Percentiles rank a stretch among this genome's conserved stretches.
These are phyloP conservation scores for Pochonia chlamydosporia DNA, from an alignment of 2,329 filamentous ascomycete genomes.

Conservation along the genomic window DNA sequence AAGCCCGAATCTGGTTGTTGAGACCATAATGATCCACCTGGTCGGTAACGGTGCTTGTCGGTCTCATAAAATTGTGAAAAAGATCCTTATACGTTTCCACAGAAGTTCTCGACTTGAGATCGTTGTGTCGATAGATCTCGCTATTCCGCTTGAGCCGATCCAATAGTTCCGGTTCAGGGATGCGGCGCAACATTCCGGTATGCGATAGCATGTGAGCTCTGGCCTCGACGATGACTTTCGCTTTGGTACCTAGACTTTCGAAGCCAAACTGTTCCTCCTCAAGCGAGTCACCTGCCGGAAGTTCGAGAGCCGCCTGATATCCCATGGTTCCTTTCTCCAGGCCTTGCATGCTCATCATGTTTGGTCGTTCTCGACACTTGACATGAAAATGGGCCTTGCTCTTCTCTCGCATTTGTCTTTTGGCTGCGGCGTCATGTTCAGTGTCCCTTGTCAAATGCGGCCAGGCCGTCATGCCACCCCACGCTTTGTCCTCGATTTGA, in stretches of 20 bases:
- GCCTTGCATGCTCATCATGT: slow-evolving; percentile 68
- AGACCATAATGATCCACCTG: slow-evolving; percentile 56
- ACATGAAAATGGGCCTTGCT: slow-evolving; percentile 53
- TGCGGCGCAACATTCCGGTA: slow-evolving; percentile 46
- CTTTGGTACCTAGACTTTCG: slow-evolving; percentile 48
- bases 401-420: slow-evolving; percentile 36
- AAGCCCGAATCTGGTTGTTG: slow-evolving; percentile 62
- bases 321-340: slow-evolving; percentile 66
- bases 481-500: slow-evolving; percentile 57
- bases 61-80: slow-evolving; percentile 54
- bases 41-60: slow-evolving; percentile 50
- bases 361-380: slow-evolving; percentile 56
- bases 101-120: slow-evolving; percentile 44
- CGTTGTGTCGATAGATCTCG: slow-evolving; percentile 47
- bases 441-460: slow-evolving; percentile 52
- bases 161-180: slow-evolving; percentile 53
- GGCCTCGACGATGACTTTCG: slow-evolving; percentile 49
- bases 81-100: slow-evolving; percentile 57
- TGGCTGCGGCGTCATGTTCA: slow-evolving; percentile 38
- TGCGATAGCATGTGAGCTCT: slow-evolving; percentile 50
- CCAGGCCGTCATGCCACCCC: slow-evolving; percentile 57
- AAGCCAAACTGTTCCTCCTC: slow-evolving; percentile 58
- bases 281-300: slow-evolving; percentile 58
- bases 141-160: slow-evolving; percentile 54
- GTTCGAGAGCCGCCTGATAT: slow-evolving; percentile 61